These are phyloP conservation scores for Trichoderma semiorbis DNA, from an alignment of 2,329 filamentous ascomycete species.

Conservation along the genomic window DNA sequence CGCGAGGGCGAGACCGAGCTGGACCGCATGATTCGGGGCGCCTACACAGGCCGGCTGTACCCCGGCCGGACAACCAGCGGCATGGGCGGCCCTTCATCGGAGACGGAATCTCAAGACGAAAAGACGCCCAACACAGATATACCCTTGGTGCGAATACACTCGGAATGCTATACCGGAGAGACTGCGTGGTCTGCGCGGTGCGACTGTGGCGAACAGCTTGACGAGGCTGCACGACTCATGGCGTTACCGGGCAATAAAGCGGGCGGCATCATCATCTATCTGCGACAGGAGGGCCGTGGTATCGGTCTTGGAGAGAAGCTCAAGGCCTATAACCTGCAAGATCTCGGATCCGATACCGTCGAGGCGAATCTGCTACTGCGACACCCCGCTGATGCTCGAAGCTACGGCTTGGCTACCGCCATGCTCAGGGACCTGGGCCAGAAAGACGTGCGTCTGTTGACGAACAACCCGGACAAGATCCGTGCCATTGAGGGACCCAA, in stretches of 20 bases:
- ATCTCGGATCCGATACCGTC: slow-evolving; percentile 94
- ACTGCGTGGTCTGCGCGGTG: slow-evolving; percentile 97
- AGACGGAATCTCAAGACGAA: slow-evolving; percentile 24
- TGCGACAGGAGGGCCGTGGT: slow-evolving; percentile 91
- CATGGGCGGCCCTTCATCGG: slow-evolving; percentile 36
- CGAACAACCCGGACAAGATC: slow-evolving; percentile 97
- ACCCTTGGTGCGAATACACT: slow-evolving; percentile 91
- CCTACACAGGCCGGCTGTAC: slow-evolving; percentile 83
- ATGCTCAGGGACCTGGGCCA: slow-evolving; percentile 87
- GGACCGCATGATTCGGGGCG: slow-evolving; percentile 90
- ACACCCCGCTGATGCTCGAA: slow-evolving; percentile 90
- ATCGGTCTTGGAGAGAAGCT: slow-evolving; percentile 94
- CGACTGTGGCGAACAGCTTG: slow-evolving; percentile 95
- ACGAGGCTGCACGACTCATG: slow-evolving; percentile 95
- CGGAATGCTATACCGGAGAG: slow-evolving; percentile 97
- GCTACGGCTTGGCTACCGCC: slow-evolving; percentile 93
- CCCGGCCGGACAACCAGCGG: slow-evolving; percentile 79
- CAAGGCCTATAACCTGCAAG: slow-evolving; percentile 97
- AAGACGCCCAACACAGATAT: slow-evolving; percentile 19
- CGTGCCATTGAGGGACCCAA: slow-evolving; percentile 89
- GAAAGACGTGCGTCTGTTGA: slow-evolving; percentile 74
- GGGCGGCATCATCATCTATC: slow-evolving; percentile 90
- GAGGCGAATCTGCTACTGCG: slow-evolving; percentile 88
- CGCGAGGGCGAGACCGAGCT: slow-evolving; percentile 77
- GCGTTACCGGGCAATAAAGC: slow-evolving; percentile 59